A percentile compares a stretch with the other conserved stretches of the same genome.
Conservation (phyloP, 345 rosid species). For the Anacardium occidentale region DNA sequence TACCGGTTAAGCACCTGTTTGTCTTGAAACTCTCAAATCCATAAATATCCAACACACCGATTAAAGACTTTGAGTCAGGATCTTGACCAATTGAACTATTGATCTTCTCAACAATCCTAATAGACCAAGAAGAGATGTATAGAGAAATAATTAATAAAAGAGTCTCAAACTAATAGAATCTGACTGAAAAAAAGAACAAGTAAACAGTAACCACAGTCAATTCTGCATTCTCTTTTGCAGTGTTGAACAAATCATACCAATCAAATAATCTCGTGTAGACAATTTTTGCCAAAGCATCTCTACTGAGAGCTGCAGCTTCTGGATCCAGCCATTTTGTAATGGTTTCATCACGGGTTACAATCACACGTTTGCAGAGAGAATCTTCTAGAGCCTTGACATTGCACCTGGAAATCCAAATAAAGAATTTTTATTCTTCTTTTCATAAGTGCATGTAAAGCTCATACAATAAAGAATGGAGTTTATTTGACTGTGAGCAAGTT, state of each 20-base stretch:
- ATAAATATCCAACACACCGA: constrained; percentile 99
- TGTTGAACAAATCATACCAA: constrained; percentile 61
- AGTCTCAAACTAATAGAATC: constrained; percentile 14
- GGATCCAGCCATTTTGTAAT: constrained; percentile 97
- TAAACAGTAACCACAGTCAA: constrained; percentile 12
- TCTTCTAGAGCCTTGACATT: constrained; percentile 86
- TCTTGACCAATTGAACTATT: constrained; percentile 96
- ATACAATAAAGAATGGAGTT: constrained; percentile 8
- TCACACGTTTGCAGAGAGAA: constrained; percentile 95
- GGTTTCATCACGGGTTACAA: constrained; percentile 97
- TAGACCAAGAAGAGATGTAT: constrained; percentile 16
- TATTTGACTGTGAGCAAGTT: constrained; percentile 11
- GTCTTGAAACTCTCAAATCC: constrained; percentile 99
- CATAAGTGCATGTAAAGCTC: background rate
- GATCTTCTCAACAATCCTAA: constrained; percentile 92
- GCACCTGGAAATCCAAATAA: constrained; percentile 60
- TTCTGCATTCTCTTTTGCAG: constrained; percentile 13
- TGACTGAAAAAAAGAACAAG: constrained; percentile 6
- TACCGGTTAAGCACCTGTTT: constrained; percentile 95
- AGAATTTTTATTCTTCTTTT: constrained; percentile 24
- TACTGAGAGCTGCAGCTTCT: constrained; percentile 71
- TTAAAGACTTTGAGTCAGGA: constrained; percentile 78
- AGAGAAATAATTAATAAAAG: constrained; percentile 8
- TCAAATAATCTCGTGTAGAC: constrained; percentile 94
- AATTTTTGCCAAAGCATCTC: constrained; percentile 96